phyloP scores from a whole-genome alignment of 106 monocot species.

The Acorus gramineus region DNA sequence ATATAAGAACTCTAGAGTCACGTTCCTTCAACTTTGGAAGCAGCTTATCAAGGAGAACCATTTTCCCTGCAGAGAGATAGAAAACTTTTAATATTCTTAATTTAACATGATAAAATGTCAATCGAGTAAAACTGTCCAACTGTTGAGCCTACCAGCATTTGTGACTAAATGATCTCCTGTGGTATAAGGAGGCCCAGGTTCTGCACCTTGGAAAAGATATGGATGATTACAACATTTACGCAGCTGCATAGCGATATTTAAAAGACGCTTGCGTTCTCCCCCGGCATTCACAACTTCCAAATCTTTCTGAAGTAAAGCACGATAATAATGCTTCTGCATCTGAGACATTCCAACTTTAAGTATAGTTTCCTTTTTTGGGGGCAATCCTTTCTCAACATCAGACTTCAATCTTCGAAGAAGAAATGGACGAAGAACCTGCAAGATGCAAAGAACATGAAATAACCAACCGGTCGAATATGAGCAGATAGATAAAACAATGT shows the following conservation, averaged over 20 bases:
- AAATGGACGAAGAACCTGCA: conserved; percentile 88
- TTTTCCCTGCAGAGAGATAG: conserved; percentile 55
- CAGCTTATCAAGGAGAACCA: conserved; percentile 91
- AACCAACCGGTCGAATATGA: background rate
- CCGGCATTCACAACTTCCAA: conserved; percentile 86
- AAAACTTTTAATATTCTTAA: background rate
- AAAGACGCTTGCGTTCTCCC: conserved; percentile 76
- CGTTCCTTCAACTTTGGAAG: conserved; percentile 84
- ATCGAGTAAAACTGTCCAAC: background rate
- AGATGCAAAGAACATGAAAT: conserved; percentile 3
- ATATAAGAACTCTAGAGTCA: conserved; percentile 78
- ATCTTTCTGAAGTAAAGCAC: conserved; percentile 89
- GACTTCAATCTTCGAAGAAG: conserved; percentile 86
- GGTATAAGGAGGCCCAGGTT: conserved; percentile 76
- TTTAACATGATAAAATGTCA: too few species aligned
- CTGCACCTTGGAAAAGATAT: conserved; percentile 88
- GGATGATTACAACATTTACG: conserved; percentile 95
- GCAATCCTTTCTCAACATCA: conserved; percentile 93
- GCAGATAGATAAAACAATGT: too few species aligned
- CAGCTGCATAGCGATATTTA: conserved; percentile 93
- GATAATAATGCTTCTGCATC: conserved; percentile 93
- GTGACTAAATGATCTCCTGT: conserved; percentile 76
- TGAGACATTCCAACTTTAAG: conserved; percentile 98
- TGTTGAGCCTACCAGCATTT: conserved; percentile 36
- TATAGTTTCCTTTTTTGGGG: conserved; percentile 92